These are phyloP conservation scores for Schrenkiella parvula DNA, from an alignment of 345 rosid species.

Conservation along the genomic window DNA sequence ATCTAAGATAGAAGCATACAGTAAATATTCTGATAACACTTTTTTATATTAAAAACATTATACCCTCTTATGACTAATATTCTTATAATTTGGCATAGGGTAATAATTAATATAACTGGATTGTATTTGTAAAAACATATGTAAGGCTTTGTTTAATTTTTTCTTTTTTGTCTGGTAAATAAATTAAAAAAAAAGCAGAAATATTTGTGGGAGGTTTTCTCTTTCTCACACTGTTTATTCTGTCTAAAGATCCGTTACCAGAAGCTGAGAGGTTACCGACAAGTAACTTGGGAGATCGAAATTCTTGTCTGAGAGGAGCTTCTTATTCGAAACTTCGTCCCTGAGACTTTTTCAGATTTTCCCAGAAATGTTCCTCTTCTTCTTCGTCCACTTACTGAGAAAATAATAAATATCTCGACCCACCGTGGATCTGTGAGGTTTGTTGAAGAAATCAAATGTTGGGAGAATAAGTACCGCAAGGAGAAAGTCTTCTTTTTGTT, in stretches of 20 bases:
- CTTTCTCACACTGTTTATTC: slow-evolving; percentile 7
- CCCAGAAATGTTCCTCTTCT: neutral
- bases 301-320: slow-evolving; percentile 26
- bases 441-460: slow-evolving; percentile 22
- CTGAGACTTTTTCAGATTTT: neutral
- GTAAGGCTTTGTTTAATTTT: neutral
- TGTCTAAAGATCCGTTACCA: slow-evolving; percentile 36
- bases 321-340: slow-evolving; percentile 16
- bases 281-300: slow-evolving; percentile 27
- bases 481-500: neutral
- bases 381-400: neutral
- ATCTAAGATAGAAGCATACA: neutral
- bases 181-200: neutral
- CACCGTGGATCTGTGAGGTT: slow-evolving; percentile 26
- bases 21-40: neutral
- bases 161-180: neutral
- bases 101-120: neutral
- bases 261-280: slow-evolving; percentile 28
- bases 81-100: neutral
- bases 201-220: neutral
- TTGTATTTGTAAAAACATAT: neutral
- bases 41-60: too few species aligned
- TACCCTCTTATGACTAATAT: neutral
- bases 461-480: neutral
- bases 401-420: neutral